These are phyloP conservation scores for Suillus cothurnatus DNA, from an alignment of 768 basidiomycete species.

Conservation along the genomic window DNA sequence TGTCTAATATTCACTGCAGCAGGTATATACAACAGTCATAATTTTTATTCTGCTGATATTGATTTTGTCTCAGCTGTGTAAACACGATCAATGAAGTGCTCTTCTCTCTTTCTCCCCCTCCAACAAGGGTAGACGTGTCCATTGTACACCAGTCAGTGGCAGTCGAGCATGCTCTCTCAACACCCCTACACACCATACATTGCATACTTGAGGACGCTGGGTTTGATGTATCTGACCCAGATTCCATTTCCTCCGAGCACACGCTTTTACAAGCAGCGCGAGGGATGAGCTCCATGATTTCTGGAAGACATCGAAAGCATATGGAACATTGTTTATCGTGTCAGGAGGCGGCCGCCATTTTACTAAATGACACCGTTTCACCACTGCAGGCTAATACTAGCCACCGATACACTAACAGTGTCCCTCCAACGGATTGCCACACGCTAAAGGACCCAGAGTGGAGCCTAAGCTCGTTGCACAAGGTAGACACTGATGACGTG, in stretches of 20 bases:
- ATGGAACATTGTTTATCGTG: conserved; percentile 44
- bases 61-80: conserved; percentile 42
- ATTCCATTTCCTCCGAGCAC: neutral
- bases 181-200: conserved; percentile 34
- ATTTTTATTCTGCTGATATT: neutral
- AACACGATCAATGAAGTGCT: conserved; percentile 46
- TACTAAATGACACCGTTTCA: conserved; percentile 5
- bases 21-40: conserved; percentile 34
- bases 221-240: conserved; percentile 40
- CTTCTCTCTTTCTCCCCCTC: conserved; percentile 38
- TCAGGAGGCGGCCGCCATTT: conserved; percentile 28
- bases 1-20: conserved; percentile 53
- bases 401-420: neutral
- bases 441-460: neutral
- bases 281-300: conserved; percentile 7
- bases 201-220: conserved; percentile 46
- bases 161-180: conserved; percentile 36
- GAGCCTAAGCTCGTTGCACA: neutral
- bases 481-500: conserved; percentile 7
- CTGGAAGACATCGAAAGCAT: conserved; percentile 33
- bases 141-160: conserved; percentile 47
- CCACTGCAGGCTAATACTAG: conserved; percentile 9
- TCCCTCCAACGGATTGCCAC: neutral
- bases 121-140: conserved; percentile 44
- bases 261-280: conserved; percentile 8